Percentiles rank a stretch among this genome's conserved stretches.
Evolutionary conservation across 345 rosid species (phyloP).

Genomic region (Geranium rotundifolium): DNA sequence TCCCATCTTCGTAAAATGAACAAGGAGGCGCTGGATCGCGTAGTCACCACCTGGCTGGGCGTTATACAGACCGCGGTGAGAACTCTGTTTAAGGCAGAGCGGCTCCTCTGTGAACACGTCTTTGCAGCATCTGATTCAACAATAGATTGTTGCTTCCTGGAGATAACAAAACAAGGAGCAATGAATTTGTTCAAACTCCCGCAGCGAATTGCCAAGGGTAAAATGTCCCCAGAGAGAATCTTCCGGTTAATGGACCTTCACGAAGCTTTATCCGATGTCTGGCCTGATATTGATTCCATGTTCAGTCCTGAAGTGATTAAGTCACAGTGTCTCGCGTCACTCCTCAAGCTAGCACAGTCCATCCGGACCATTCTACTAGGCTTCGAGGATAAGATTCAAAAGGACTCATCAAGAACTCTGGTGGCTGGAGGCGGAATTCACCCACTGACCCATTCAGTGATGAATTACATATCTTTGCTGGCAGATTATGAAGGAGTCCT

Average conservation of each 20-base stretch:
- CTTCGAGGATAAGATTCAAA: too few relatives aligned
- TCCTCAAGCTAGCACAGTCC: too few relatives aligned
- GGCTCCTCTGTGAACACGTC: slow-evolving; percentile 23
- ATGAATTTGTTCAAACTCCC: slow-evolving; percentile 21
- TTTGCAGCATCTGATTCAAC: slow-evolving; percentile 19
- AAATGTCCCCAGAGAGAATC: slow-evolving; percentile 12
- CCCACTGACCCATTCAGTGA: too few relatives aligned
- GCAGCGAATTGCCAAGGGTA: slow-evolving; percentile 16
- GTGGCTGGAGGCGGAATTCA: too few relatives aligned
- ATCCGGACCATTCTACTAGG: too few relatives aligned
- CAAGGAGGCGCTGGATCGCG: slow-evolving; percentile 11
- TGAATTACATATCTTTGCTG: too few relatives aligned
- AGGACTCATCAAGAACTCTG: too few relatives aligned
- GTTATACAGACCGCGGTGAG: slow-evolving; percentile 17
- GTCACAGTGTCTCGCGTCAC: too few relatives aligned
- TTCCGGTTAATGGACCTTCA: slow-evolving; percentile 16
- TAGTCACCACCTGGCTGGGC: slow-evolving; percentile 22
- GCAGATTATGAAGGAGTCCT: too few relatives aligned
- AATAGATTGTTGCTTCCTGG: slow-evolving; percentile 27
- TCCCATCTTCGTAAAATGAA: slow-evolving; percentile 19
- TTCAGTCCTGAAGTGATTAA: neutral
- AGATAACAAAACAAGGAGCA: slow-evolving; percentile 26
- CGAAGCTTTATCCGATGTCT: too few relatives aligned
- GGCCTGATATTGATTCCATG: too few relatives aligned
- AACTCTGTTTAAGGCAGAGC: slow-evolving; percentile 19